Conservation (phyloP, 495 filamentous ascomycete species). For the Tuber umbilicatum region DNA sequence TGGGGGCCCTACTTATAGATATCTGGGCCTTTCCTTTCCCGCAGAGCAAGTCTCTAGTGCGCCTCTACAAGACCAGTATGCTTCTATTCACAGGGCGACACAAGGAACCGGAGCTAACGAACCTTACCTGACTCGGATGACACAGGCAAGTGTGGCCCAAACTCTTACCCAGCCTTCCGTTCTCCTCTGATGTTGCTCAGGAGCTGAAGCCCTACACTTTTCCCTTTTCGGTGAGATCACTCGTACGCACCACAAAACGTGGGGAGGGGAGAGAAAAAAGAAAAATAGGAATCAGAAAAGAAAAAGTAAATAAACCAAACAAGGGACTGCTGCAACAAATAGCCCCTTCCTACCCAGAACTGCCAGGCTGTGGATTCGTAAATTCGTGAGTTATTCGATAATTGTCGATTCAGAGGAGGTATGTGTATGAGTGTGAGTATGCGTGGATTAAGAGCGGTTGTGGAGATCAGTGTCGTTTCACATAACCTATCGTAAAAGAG, state of each 20-base stretch:
- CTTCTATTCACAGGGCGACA: slow-evolving; percentile 3
- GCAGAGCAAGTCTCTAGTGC: background rate
- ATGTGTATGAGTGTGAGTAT: background rate
- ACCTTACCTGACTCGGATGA: background rate
- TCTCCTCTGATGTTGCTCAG: background rate
- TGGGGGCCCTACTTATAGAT: background rate
- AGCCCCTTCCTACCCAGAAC: slow-evolving; percentile 2
- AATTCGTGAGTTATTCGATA: background rate
- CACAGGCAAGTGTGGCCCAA: background rate
- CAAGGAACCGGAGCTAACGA: background rate
- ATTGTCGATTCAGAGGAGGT: background rate
- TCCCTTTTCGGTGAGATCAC: slow-evolving; percentile 1
- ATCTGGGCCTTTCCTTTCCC: background rate
- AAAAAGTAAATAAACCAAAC: background rate
- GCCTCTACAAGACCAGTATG: background rate
- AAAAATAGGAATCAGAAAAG: background rate
- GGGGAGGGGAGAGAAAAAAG: background rate
- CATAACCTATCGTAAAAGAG: background rate
- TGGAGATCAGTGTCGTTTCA: background rate
- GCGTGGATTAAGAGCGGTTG: background rate
- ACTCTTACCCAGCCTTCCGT: background rate
- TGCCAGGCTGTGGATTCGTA: background rate
- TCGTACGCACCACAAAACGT: background rate
- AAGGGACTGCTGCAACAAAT: background rate
- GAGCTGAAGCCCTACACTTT: slow-evolving; percentile 2